These are phyloP conservation scores for Pichia sp. DNA, from an alignment of 1,139 yeast genomes.

Conservation along the genomic window DNA sequence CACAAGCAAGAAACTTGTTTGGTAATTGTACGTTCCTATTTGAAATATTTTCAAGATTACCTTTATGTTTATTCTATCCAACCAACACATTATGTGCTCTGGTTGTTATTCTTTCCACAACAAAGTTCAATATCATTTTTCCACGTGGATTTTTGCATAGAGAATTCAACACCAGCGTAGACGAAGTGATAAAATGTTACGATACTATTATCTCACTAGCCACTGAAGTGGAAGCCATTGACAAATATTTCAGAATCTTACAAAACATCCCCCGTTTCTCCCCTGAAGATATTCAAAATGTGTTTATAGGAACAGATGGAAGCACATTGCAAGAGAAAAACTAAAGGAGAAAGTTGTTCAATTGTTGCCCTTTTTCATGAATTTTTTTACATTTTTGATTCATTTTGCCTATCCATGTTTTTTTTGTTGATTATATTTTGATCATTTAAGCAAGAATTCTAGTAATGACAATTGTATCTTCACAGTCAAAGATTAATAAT, in stretches of 20 bases:
- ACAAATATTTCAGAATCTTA: slow-evolving; percentile 20
- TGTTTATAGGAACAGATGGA: slow-evolving; percentile 6
- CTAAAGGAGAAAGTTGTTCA: not conserved
- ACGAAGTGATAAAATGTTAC: slow-evolving; percentile 22
- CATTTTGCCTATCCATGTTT: not conserved
- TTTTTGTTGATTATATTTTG: not conserved
- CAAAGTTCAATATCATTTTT: slow-evolving; percentile 16
- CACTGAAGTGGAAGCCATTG: slow-evolving; percentile 13
- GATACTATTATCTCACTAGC: slow-evolving; percentile 18
- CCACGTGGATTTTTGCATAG: slow-evolving; percentile 16
- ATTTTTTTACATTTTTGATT: not conserved
- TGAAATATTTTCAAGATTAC: slow-evolving; percentile 26
- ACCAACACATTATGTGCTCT: slow-evolving; percentile 22
- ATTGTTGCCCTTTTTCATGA: not conserved
- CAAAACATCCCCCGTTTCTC: slow-evolving; percentile 19
- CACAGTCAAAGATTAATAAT: slow-evolving; percentile 4
- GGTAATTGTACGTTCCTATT: slow-evolving; percentile 22
- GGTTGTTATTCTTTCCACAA: slow-evolving; percentile 21
- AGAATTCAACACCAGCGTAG: slow-evolving; percentile 13
- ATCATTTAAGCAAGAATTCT: not conserved
- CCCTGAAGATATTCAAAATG: slow-evolving; percentile 12
- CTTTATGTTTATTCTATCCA: slow-evolving; percentile 22
- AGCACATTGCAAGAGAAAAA: not conserved
- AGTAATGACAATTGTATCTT: slow-evolving; percentile 2
- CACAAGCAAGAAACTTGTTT: slow-evolving; percentile 18